These are phyloP conservation scores for Hirschfeldia incana DNA, from an alignment of 345 rosid genomes.

Conservation along the genomic window DNA sequence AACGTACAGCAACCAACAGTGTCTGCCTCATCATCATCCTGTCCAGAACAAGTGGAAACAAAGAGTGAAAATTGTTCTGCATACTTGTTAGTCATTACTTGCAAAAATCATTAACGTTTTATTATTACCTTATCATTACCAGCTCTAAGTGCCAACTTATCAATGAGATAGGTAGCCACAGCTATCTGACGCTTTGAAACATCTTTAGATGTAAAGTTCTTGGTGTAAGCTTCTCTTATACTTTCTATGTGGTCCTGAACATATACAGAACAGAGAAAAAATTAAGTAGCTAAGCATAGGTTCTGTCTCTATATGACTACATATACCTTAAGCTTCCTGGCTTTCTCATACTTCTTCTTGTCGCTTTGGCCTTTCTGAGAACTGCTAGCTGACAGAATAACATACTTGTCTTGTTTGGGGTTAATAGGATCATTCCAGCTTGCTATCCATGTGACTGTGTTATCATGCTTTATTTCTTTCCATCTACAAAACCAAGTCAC, in stretches of 20 bases:
- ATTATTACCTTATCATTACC: conserved; percentile 91
- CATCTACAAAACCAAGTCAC: conserved; percentile 52
- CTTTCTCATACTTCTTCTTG: conserved; percentile 90
- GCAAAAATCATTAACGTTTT: neutral
- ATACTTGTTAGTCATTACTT: neutral
- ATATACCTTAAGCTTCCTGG: conserved; percentile 79
- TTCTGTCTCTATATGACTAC: conserved; percentile 35
- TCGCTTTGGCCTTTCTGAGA: conserved; percentile 88
- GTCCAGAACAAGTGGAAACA: conserved; percentile 4
- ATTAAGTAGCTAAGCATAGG: neutral
- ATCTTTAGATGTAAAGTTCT: conserved; percentile 71
- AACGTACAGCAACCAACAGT: conserved; percentile 97
- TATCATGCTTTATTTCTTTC: conserved; percentile 90
- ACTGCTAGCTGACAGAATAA: conserved; percentile 79
- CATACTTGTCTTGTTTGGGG: conserved; percentile 68
- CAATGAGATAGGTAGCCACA: conserved; percentile 93
- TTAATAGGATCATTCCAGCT: conserved; percentile 88
- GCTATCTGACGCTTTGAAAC: conserved; percentile 70
- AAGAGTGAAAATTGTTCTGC: neutral
- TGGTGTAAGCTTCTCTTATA: conserved; percentile 80
- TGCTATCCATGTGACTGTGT: conserved; percentile 87
- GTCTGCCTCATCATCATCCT: conserved; percentile 96
- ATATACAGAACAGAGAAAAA: neutral
- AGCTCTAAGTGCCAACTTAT: conserved; percentile 94
- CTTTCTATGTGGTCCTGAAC: conserved; percentile 65